A percentile compares a stretch with the other conserved stretches of the same genome.
phyloP scores from a whole-genome alignment of 331 rosid genomes.

The Quercus tomentella region DNA sequence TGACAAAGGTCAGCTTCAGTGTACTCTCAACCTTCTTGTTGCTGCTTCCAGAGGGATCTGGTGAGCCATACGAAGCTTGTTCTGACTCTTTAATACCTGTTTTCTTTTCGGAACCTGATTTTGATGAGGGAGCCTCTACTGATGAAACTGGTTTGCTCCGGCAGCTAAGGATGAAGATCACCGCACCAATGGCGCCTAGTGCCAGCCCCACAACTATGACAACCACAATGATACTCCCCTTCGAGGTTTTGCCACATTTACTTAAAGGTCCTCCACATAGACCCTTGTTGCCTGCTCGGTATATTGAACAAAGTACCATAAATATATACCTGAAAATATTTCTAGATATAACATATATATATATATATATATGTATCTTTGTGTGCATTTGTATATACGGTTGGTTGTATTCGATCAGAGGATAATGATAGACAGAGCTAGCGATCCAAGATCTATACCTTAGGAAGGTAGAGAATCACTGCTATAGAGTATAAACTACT shows the following conservation, averaged over 20 bases:
- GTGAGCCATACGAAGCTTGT: constrained; percentile 7
- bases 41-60: constrained; percentile 22
- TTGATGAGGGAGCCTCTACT: constrained; percentile 36
- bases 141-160: background rate
- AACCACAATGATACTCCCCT: constrained; percentile 31
- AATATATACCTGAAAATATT: background rate
- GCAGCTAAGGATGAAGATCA: constrained; percentile 37
- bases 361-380: too few species aligned
- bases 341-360: background rate
- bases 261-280: constrained; percentile 73
- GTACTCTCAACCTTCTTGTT: constrained; percentile 35
- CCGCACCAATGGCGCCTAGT: constrained; percentile 33
- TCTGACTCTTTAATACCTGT: background rate
- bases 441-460: too few species aligned
- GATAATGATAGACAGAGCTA: too few species aligned
- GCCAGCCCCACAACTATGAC: constrained; percentile 38
- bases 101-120: background rate
- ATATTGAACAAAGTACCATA: background rate
- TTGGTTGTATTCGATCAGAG: too few species aligned
- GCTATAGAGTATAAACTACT: too few species aligned
- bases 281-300: constrained; percentile 52
- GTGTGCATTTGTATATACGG: too few species aligned
- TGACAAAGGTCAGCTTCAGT: constrained; percentile 54
- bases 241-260: constrained; percentile 38
- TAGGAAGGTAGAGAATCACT: too few species aligned